phyloP scores from a whole-genome alignment of 2,329 filamentous ascomycete genomes.

The Pyricularia pennisetigena region DNA sequence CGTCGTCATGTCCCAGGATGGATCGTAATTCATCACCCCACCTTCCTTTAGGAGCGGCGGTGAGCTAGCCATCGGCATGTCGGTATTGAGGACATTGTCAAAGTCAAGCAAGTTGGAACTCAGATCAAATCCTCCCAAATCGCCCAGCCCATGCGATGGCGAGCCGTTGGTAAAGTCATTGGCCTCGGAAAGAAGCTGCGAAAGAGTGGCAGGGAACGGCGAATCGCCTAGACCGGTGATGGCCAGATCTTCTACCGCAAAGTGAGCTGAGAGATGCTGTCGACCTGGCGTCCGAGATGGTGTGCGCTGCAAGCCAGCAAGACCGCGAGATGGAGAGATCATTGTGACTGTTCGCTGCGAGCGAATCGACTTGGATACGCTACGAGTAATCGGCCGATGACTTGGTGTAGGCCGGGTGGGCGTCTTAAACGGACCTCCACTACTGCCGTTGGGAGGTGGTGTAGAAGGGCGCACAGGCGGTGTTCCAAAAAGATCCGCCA shows the following conservation, averaged over 20 bases:
- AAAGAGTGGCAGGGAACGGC: slow-evolving; percentile 53
- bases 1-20: slow-evolving; percentile 10
- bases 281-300: slow-evolving; percentile 32
- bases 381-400: slow-evolving; percentile 51
- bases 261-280: slow-evolving; percentile 20
- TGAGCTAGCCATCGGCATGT: slow-evolving; percentile 36
- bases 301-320: slow-evolving; percentile 31
- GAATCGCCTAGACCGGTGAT: slow-evolving; percentile 28
- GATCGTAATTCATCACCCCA: slow-evolving; percentile 10
- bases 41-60: slow-evolving; percentile 24
- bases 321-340: slow-evolving; percentile 30
- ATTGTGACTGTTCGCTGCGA: slow-evolving; percentile 26
- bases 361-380: slow-evolving; percentile 46
- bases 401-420: slow-evolving; percentile 52
- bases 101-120: slow-evolving; percentile 30
- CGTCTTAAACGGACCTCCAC: slow-evolving; percentile 45
- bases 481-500: slow-evolving; percentile 56
- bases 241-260: slow-evolving; percentile 21
- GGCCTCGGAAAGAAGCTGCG: slow-evolving; percentile 51
- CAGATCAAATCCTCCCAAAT: slow-evolving; percentile 17
- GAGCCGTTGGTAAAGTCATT: slow-evolving; percentile 32
- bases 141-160: slow-evolving; percentile 25
- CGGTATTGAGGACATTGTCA: slow-evolving; percentile 33
- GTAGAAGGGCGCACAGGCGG: slow-evolving; percentile 38
- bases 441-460: slow-evolving; percentile 38